Percentiles rank a stretch among this genome's conserved stretches.
These are phyloP conservation scores for Dioscorea alata DNA, from an alignment of 106 monocot genomes.

Conservation along the genomic window DNA sequence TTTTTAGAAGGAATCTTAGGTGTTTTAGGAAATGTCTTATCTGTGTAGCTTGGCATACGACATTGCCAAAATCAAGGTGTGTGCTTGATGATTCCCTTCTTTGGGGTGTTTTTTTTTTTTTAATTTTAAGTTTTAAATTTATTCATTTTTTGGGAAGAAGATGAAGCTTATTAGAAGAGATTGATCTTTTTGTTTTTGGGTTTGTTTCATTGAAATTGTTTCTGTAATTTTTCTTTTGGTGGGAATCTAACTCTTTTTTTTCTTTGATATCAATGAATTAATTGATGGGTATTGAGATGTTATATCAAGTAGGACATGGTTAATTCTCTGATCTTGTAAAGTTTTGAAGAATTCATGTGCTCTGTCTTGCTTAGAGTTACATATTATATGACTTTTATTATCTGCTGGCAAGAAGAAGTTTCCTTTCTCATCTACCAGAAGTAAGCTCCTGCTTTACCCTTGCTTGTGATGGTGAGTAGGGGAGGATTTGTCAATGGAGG, in stretches of 20 bases:
- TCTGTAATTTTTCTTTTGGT: neutral
- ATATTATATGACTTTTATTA: no score
- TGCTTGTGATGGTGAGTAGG: no score
- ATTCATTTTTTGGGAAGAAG: neutral
- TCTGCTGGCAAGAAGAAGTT: no score
- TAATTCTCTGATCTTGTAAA: neutral
- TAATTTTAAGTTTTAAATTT: neutral
- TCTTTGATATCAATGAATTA: no score
- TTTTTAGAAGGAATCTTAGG: slow-evolving; percentile 41
- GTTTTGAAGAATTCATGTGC: neutral
- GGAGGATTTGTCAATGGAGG: no score
- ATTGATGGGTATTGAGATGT: no score
- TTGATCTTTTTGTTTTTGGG: neutral
- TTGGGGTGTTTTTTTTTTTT: neutral
- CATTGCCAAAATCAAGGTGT: slow-evolving; percentile 72
- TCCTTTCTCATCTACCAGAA: no score
- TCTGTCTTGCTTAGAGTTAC: no score
- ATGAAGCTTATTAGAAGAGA: neutral
- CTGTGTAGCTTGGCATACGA: slow-evolving; percentile 63
- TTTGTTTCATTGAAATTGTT: neutral
- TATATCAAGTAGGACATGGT: no score
- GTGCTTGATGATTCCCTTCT: neutral
- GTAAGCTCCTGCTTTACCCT: no score
- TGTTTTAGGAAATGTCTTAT: slow-evolving; percentile 57
- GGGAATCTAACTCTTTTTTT: no score